These are phyloP conservation scores for Acanthamoeba healyi DNA, from an alignment of 208 protist species.

Conservation along the genomic window DNA sequence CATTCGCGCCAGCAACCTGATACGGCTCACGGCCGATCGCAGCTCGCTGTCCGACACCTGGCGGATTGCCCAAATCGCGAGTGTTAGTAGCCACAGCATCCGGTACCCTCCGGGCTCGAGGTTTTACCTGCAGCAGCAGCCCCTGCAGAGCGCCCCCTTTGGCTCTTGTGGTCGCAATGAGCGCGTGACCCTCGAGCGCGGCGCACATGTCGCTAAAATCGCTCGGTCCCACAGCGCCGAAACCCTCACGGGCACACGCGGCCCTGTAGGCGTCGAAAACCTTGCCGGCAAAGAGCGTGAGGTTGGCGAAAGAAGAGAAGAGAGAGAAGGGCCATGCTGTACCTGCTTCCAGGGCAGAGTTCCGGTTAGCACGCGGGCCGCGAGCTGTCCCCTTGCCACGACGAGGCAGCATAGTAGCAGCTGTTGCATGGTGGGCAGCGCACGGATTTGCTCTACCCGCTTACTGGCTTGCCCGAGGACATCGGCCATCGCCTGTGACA, in stretches of 20 bases:
- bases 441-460: not conserved
- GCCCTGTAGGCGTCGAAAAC: slow-evolving; percentile 18
- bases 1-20: not conserved
- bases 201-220: slow-evolving; percentile 39
- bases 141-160: not conserved
- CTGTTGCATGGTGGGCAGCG: slow-evolving; percentile 11
- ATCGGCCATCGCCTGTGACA: not conserved
- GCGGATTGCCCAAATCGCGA: not conserved
- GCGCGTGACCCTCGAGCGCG: not conserved
- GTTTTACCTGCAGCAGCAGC: slow-evolving; percentile 10
- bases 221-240: not conserved
- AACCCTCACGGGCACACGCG: not conserved
- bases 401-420: not conserved
- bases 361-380: not conserved
- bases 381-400: not conserved
- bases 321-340: not conserved
- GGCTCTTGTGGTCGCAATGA: not conserved
- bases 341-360: not conserved
- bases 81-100: too few species aligned
- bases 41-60: not conserved
- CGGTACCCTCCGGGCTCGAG: too few species aligned
- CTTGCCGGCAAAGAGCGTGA: not conserved
- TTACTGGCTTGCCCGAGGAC: not conserved
- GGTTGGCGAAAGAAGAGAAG: not conserved
- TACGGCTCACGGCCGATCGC: not conserved